Base-by-base conservation (phyloP, 2,329 filamentous ascomycete genomes). In the Fusarium dlaminii region DNA sequence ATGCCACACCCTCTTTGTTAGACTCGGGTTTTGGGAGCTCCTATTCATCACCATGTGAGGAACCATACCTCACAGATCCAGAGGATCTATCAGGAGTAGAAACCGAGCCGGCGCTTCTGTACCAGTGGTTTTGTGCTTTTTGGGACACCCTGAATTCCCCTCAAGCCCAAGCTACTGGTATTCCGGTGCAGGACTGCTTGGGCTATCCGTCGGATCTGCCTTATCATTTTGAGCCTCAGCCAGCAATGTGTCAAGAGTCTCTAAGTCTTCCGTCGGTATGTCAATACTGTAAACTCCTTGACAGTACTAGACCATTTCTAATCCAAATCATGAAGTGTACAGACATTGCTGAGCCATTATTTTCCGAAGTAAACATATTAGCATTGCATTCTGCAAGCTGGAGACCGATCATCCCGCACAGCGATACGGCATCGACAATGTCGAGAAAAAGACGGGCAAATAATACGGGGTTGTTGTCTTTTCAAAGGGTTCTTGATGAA, bases 251-350 rank as follows among this genome's bases (percentile, higher is more conserved):
- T n/a, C 45, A 34, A 34, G 17, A 27, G 15, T 22, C 14, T 5
- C 14, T 29, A n/a, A 29, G 30, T 18, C 20, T 34, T 5, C 18
- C n/a, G 20, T 15, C 27, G 5, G 45, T 60, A 52, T 22, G 34
- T 52, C 20, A n/a, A n/a, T 2, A 3, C 7, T 2, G 3, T 3
- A n/a, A 9, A 8, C 8, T 17, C 17, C 8, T 2, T 9, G 13
- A 3, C 10, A 5, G 32, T 27, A 7, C 10, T 0, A 5, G n/a
- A 3, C 29, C 24, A 5, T 51, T 27, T 37, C 24, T 52, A 17
- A 32, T 22, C 3, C 18, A 6, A 13, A 27, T 15, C 12, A 7
- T 42, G 29, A 60, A 60, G 57, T 4, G 2, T 27, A 11, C n/a
- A 27, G 17, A 52, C 13, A 4, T 52, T 34, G 17, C 52, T 13